A percentile compares a stretch with the other conserved stretches of the same genome.
Conservation (phyloP, 2,329 filamentous ascomycete genomes). For the Stagonosporopsis cucurbitacearum region DNA sequence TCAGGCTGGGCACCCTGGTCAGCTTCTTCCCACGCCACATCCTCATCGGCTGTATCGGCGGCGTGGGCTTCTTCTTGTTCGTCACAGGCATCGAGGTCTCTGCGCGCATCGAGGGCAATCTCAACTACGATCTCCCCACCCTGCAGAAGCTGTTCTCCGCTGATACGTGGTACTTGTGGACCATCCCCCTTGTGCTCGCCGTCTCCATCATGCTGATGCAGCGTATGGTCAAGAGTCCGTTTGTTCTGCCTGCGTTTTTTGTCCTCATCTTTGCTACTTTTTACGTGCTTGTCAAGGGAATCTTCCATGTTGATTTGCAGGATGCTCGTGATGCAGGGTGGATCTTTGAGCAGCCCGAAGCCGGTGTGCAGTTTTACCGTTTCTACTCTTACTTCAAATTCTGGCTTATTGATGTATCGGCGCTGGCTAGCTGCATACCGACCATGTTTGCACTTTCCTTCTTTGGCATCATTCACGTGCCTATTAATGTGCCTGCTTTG, state of each 20-base stretch:
- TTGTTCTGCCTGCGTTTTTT: constrained; percentile 87
- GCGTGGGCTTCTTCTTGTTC: constrained; percentile 93
- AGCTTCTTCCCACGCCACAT: constrained; percentile 98
- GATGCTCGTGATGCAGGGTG: constrained; percentile 77
- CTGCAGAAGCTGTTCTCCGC: constrained; percentile 74
- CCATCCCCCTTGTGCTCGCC: constrained; percentile 77
- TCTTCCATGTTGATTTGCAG: constrained; percentile 71
- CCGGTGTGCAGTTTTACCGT: constrained; percentile 92
- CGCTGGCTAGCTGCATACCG: constrained; percentile 82
- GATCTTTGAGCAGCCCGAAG: constrained; percentile 88
- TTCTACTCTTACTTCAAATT: constrained; percentile 97
- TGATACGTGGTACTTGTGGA: constrained; percentile 83
- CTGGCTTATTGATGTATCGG: constrained; percentile 79
- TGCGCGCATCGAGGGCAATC: constrained; percentile 81
- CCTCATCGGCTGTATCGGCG: constrained; percentile 94
- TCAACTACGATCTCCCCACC: constrained; percentile 81
- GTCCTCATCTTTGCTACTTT: constrained; percentile 77
- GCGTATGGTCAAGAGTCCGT: constrained; percentile 77
- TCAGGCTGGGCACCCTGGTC: constrained; percentile 87
- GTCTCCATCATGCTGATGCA: constrained; percentile 78
- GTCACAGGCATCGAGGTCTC: constrained; percentile 94
- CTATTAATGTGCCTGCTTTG: constrained; percentile 95
- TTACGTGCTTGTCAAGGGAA: constrained; percentile 75
- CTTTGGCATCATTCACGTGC: constrained; percentile 95
- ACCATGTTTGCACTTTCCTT: constrained; percentile 98